These are phyloP conservation scores for Biancaea sappan DNA, from an alignment of 306 rosid species.

Conservation along the genomic window DNA sequence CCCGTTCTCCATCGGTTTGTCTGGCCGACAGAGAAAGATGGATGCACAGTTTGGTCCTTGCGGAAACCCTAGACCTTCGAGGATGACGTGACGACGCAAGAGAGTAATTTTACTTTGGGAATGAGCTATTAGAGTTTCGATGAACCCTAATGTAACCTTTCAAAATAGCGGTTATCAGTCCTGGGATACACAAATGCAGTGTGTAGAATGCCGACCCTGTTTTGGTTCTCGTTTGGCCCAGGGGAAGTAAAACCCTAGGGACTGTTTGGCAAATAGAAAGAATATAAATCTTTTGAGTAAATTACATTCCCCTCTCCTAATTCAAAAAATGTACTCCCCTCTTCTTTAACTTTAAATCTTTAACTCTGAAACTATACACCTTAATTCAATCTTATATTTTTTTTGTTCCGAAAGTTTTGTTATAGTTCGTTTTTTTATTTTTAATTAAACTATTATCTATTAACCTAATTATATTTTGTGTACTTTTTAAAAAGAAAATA, in stretches of 20 bases:
- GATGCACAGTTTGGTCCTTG: neutral
- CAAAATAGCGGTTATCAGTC: neutral
- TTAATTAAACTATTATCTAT: too few species aligned
- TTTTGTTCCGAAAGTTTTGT: too few species aligned
- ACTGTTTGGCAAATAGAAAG: neutral
- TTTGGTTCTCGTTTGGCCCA: neutral
- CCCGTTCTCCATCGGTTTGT: conserved; percentile 22
- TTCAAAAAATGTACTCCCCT: too few species aligned
- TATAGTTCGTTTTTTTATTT: too few species aligned
- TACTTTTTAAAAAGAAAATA: too few species aligned
- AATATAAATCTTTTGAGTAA: too few species aligned
- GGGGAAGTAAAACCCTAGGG: conserved; percentile 12
- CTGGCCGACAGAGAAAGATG: neutral
- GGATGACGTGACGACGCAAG: too few species aligned
- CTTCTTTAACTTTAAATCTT: too few species aligned
- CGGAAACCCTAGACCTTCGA: conserved; percentile 23
- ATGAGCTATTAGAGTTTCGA: neutral
- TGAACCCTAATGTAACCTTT: neutral
- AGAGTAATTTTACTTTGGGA: neutral
- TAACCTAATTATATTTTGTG: too few species aligned
- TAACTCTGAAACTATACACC: too few species aligned
- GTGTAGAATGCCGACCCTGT: neutral
- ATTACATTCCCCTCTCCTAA: too few species aligned
- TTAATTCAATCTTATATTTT: too few species aligned
- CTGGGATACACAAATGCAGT: neutral